Conservation (phyloP, 139 green algal species). For the Marvania coccoides region DNA sequence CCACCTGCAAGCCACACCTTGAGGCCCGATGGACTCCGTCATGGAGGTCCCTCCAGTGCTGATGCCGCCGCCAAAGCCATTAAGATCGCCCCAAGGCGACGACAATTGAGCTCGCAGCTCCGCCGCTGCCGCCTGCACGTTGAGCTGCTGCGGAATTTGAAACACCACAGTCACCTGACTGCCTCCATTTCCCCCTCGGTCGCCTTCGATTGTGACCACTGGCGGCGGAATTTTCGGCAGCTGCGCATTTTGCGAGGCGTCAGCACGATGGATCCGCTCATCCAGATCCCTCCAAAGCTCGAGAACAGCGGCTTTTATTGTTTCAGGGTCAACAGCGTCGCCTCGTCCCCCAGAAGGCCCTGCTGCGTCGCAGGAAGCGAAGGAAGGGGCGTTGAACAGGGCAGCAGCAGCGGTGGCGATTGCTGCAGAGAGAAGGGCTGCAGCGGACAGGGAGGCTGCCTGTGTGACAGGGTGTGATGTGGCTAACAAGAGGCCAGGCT, state of each 20-base stretch:
- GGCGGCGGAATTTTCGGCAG: slow-evolving; percentile 1
- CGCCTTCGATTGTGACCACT: neutral
- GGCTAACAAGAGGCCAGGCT: no score
- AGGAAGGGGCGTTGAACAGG: no score
- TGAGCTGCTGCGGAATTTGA: slow-evolving; percentile 15
- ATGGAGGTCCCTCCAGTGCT: no score
- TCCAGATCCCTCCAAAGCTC: slow-evolving; percentile 20
- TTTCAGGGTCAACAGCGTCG: no score
- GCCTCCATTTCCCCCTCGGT: neutral
- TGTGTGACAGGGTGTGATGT: no score
- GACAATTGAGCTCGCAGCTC: no score
- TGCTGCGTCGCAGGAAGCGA: no score
- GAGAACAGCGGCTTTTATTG: neutral
- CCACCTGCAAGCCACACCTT: neutral
- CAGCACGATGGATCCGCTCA: slow-evolving; percentile 17
- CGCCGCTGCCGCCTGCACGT: neutral
- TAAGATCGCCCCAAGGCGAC: neutral
- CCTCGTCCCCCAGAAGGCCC: no score
- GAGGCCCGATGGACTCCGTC: neutral
- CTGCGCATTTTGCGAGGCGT: neutral
- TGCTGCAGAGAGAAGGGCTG: no score
- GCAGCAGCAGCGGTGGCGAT: no score
- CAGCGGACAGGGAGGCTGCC: no score
- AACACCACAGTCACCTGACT: slow-evolving; percentile 1
- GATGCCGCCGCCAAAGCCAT: neutral